A percentile compares a stretch with the other conserved stretches of the same genome.
Conservation (phyloP, 768 basidiomycete species). For the Phanerochaete carnosa region DNA sequence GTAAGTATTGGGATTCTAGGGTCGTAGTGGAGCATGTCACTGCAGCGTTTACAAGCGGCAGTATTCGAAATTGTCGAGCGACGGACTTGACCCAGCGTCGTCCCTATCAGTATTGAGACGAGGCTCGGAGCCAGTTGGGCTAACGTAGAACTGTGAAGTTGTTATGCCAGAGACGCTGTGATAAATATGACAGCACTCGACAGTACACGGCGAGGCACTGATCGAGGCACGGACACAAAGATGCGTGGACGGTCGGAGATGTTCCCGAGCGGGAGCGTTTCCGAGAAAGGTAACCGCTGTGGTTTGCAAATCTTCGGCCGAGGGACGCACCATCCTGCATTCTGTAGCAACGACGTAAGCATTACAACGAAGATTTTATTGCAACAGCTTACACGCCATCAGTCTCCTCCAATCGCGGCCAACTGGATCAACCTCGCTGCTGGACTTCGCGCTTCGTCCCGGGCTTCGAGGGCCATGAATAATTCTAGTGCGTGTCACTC, state of each 20-base stretch:
- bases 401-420: too few relatives aligned
- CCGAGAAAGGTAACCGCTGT: neutral
- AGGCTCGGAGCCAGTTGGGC: too few relatives aligned
- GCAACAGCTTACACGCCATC: too few relatives aligned
- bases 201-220: neutral
- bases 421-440: too few relatives aligned
- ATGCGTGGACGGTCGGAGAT: neutral
- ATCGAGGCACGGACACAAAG: neutral
- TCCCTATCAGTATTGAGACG: neutral
- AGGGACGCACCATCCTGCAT: too few relatives aligned
- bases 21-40: neutral
- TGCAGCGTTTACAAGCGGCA: neutral
- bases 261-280: neutral
- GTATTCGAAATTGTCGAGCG: neutral
- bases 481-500: too few relatives aligned
- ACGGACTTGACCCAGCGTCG: neutral
- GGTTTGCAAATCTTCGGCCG: neutral
- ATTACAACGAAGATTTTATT: too few relatives aligned
- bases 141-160: neutral
- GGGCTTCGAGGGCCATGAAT: too few relatives aligned
- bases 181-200: neutral
- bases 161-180: neutral
- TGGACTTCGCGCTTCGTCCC: neutral
- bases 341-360: too few relatives aligned
- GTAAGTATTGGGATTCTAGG: neutral